phyloP scores from a whole-genome alignment of 140 eudicot genomes.

The Senecio squalidus region DNA sequence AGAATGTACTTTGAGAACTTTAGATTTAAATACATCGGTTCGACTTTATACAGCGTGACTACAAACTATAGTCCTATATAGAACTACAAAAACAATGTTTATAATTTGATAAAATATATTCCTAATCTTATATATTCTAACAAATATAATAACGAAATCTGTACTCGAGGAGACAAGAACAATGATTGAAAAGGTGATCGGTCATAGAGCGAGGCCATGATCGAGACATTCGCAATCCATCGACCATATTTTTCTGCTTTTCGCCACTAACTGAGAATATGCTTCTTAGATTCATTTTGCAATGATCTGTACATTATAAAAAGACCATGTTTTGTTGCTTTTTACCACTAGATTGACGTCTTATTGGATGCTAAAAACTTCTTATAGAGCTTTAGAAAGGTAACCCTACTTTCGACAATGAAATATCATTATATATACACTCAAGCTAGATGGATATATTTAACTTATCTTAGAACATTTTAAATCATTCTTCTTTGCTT shows the following conservation, averaged over 20 bases:
- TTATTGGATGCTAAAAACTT: background rate
- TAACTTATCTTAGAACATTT: too few species aligned
- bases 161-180: too few species aligned
- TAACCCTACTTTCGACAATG: background rate
- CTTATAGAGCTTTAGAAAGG: background rate
- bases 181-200: too few species aligned
- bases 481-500: too few species aligned
- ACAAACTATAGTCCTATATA: too few species aligned
- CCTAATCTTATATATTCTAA: too few species aligned
- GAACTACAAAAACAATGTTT: too few species aligned
- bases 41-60: too few species aligned
- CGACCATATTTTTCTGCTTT: conserved; percentile 3
- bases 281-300: background rate
- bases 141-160: too few species aligned
- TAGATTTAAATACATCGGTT: too few species aligned
- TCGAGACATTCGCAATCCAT: conserved; percentile 12
- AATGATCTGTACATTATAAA: background rate
- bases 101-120: too few species aligned
- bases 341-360: conserved; percentile 10
- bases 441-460: background rate
- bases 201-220: conserved; percentile 1
- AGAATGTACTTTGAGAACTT: too few species aligned
- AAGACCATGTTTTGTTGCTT: conserved; percentile 17
- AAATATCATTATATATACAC: background rate
- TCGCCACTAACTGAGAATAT: background rate